Conservation (phyloP, 768 basidiomycete genomes). For the Leucogyrophana mollusca region DNA sequence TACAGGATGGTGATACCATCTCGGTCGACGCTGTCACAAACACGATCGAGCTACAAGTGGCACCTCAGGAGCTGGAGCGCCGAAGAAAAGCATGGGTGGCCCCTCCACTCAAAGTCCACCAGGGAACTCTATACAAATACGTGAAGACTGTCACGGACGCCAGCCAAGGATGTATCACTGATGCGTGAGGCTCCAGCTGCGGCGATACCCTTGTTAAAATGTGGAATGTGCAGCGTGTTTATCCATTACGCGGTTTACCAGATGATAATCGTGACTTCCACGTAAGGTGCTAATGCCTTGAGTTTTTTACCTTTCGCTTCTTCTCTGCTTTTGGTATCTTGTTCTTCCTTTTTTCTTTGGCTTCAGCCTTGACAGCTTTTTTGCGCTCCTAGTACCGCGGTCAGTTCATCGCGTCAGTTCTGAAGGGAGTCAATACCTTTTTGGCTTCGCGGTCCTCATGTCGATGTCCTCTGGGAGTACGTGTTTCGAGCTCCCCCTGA, state of each 20-base stretch:
- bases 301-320: slow-evolving; percentile 73
- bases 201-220: slow-evolving; percentile 10
- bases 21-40: slow-evolving; percentile 88
- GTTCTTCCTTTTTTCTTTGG: slow-evolving; percentile 81
- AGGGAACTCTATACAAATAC: slow-evolving; percentile 89
- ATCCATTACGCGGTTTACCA: slow-evolving; percentile 2
- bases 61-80: slow-evolving; percentile 74
- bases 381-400: slow-evolving; percentile 73
- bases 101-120: slow-evolving; percentile 79
- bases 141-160: slow-evolving; percentile 86
- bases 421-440: slow-evolving; percentile 53
- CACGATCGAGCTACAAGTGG: slow-evolving; percentile 73
- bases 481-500: slow-evolving; percentile 33
- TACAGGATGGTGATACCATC: slow-evolving; percentile 84
- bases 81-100: slow-evolving; percentile 76
- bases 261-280: slow-evolving; percentile 13
- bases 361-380: slow-evolving; percentile 82
- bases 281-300: slow-evolving; percentile 19
- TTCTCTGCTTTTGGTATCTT: slow-evolving; percentile 98
- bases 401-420: slow-evolving; percentile 8
- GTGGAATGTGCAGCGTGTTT: slow-evolving; percentile 5
- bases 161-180: slow-evolving; percentile 89
- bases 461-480: slow-evolving; percentile 80
- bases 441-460: slow-evolving; percentile 91
- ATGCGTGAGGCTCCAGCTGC: slow-evolving; percentile 69